Conservation (phyloP, 352 stramenopile species). For the Pythium phragmiticola region DNA sequence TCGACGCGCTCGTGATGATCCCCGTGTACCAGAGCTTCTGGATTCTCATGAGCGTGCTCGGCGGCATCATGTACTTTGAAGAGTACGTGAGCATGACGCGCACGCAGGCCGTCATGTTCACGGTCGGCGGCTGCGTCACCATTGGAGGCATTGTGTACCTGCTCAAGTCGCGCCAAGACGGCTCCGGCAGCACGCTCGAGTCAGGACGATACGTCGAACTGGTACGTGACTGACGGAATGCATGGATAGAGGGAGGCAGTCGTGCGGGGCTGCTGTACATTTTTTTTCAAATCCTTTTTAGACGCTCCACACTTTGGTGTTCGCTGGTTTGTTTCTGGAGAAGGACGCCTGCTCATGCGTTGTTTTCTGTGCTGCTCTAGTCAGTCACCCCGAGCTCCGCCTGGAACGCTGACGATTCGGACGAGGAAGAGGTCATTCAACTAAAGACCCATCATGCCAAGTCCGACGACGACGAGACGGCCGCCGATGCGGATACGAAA, state of each 20-base stretch:
- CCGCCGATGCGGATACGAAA: neutral
- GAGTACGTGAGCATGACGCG: slow-evolving; percentile 86
- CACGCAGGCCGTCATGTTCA: slow-evolving; percentile 80
- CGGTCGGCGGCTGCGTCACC: slow-evolving; percentile 67
- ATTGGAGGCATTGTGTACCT: slow-evolving; percentile 77
- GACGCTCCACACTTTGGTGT: slow-evolving; percentile 1
- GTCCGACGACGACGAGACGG: slow-evolving; percentile 28
- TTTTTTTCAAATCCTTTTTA: slow-evolving; percentile 6
- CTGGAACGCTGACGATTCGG: slow-evolving; percentile 79
- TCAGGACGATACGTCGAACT: slow-evolving; percentile 59
- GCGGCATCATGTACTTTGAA: slow-evolving; percentile 92
- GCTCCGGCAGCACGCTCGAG: slow-evolving; percentile 29
- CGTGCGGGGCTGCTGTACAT: neutral
- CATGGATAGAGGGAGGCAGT: neutral
- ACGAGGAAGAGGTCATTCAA: slow-evolving; percentile 77
- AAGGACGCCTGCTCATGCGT: neutral
- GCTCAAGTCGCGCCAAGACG: slow-evolving; percentile 51
- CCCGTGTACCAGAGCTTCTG: slow-evolving; percentile 92
- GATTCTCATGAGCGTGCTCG: slow-evolving; percentile 89
- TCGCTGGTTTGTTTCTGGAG: neutral
- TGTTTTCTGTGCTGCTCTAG: slow-evolving; percentile 30
- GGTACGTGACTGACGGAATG: slow-evolving; percentile 34
- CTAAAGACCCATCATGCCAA: slow-evolving; percentile 37
- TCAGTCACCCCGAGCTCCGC: slow-evolving; percentile 73
- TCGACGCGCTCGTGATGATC: slow-evolving; percentile 88